A percentile compares a stretch with the other conserved stretches of the same genome.
These are phyloP conservation scores for Deinandra increscens DNA, from an alignment of 129 eudicot genomes.

Conservation along the genomic window DNA sequence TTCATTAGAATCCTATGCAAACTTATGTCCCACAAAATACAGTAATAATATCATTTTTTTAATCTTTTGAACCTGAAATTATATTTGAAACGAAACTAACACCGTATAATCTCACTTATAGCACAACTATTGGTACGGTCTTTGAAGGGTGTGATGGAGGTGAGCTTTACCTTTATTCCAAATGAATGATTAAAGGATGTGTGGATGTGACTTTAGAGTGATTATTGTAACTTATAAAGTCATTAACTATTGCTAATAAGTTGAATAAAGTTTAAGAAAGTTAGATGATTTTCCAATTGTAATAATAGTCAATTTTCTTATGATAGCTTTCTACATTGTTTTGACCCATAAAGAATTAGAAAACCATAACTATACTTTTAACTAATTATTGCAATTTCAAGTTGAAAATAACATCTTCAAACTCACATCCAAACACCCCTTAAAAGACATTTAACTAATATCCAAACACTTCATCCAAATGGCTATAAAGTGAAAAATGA, in stretches of 20 bases:
- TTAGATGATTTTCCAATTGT: not conserved
- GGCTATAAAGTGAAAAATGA: not conserved
- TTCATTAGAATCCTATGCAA: conserved; percentile 33
- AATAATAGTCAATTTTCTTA: not conserved
- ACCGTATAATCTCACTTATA: no score
- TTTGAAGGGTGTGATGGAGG: no score
- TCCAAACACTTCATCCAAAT: not conserved
- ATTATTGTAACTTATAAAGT: not conserved
- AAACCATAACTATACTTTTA: not conserved
- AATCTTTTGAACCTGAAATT: not conserved
- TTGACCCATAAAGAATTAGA: conserved; percentile 4
- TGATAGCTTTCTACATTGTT: not conserved
- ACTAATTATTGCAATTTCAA: not conserved
- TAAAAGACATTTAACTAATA: not conserved
- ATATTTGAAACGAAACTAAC: not conserved
- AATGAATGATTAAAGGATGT: not conserved
- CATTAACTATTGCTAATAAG: not conserved
- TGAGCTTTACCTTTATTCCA: not conserved
- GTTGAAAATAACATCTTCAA: not conserved
- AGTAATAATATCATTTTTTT: conserved; percentile 4
- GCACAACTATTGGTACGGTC: no score
- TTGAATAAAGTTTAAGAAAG: not conserved
- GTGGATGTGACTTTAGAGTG: not conserved
- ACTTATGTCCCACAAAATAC: not conserved
- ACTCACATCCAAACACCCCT: conserved; percentile 8